Evolutionary conservation across 176 grass and related monocot genomes (phyloP), one percentile per base, ranked within the genome.

Genomic region (Dendrocalamus sinicus): DNA sequence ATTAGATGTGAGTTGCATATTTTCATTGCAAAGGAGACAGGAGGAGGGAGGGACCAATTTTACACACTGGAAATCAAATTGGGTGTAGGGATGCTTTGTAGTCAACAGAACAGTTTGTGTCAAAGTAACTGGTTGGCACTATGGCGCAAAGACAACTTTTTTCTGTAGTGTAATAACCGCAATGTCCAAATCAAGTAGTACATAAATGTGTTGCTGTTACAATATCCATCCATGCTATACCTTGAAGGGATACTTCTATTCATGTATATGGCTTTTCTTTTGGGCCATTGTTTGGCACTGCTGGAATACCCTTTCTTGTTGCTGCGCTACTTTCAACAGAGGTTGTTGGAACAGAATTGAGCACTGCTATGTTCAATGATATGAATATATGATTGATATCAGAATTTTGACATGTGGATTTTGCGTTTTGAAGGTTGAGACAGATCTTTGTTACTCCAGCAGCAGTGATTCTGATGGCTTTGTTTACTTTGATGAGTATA

Each of bases 391-490:
- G 1, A 66, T 9, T 45, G 40, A 55, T 72, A 13, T 66, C 61
- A 20, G 26, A 62, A 52, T 55, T 13, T 16, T 89, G 74, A 86
- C 23, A 20, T 63, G 8, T 46, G 16, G 3, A 45, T 59, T 68
- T 70, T 53, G 20, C 7, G 8, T 30, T 89, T 79, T 86, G 75
- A 79, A 92, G 91, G 74, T 28, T 0, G 67, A 65, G 3, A 41
- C 20, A 10, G 83, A 75, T 20, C 6, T 22, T 13, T 86, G 41
- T 70, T 16, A 28, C 35, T 84, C 45, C 39, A 78, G 69, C 43
- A 81, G 75, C 74, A 83, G 50, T 7, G 87, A 86, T 75, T 89
- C 50, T n/a, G 81, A 85, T 70, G 37, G 0, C 19, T 65, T 68
- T 0, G 9, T 22, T 45, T 43, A 70, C 37, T 22, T 39, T 9